phyloP scores from a whole-genome alignment of 2,329 filamentous ascomycete genomes.

The Hypoxylon rubiginosum region DNA sequence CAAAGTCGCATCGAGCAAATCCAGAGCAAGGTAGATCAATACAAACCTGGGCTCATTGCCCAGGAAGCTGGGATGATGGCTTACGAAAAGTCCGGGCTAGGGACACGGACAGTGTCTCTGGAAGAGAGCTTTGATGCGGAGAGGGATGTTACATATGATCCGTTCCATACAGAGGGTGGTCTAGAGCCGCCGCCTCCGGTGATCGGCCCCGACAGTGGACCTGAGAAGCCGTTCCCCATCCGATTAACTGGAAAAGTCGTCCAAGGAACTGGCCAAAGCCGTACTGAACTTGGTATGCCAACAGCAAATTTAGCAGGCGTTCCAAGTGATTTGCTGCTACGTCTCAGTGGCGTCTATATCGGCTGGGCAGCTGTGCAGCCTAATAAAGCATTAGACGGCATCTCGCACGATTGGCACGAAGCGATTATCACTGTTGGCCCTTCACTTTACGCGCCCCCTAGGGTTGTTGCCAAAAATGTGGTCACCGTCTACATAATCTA shows the following conservation, averaged over 20 bases:
- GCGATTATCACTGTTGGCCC: constrained; percentile 70
- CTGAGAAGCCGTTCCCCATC: constrained; percentile 66
- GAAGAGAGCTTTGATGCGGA: constrained; percentile 55
- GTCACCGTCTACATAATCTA: constrained; percentile 68
- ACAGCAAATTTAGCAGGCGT: constrained; percentile 68
- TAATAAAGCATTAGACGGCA: constrained; percentile 50
- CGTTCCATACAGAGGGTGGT: constrained; percentile 51
- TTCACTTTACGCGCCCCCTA: constrained; percentile 59
- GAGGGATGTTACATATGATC: constrained; percentile 54
- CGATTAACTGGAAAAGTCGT: constrained; percentile 64
- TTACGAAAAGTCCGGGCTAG: constrained; percentile 53
- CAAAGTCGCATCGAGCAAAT: constrained; percentile 55
- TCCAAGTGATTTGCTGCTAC: constrained; percentile 64
- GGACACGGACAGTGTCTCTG: constrained; percentile 51
- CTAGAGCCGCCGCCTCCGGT: constrained; percentile 54
- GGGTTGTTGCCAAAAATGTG: constrained; percentile 63
- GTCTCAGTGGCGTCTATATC: constrained; percentile 73
- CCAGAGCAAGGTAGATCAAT: constrained; percentile 48
- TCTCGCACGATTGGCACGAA: constrained; percentile 67
- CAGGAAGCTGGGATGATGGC: constrained; percentile 59
- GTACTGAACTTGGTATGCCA: constrained; percentile 60
- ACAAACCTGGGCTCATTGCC: constrained; percentile 51
- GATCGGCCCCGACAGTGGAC: constrained; percentile 65
- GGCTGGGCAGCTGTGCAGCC: constrained; percentile 70
- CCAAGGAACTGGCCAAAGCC: constrained; percentile 58